Percentiles rank a stretch among this genome's conserved stretches.
These are phyloP conservation scores for Glycyrrhiza uralensis DNA, from an alignment of 306 rosid genomes.

Conservation along the genomic window DNA sequence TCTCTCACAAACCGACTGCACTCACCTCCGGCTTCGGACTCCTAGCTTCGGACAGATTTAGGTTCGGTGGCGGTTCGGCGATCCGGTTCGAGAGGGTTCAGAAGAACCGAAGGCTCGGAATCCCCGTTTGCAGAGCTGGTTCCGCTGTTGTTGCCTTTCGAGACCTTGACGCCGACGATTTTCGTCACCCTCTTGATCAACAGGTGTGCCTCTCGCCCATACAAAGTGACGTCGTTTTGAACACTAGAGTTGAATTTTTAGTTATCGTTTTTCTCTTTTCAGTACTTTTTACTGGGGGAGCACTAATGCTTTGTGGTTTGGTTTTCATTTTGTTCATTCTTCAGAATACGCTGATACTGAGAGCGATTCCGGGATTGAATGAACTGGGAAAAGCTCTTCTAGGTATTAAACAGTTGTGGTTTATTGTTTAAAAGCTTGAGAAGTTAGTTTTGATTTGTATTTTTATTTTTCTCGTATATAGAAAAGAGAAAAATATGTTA, in stretches of 20 bases:
- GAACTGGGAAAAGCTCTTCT: constrained; percentile 74
- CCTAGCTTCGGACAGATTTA: constrained; percentile 26
- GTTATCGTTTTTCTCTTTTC: neutral
- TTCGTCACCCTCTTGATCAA: constrained; percentile 91
- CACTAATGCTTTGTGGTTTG: constrained; percentile 3
- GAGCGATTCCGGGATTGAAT: constrained; percentile 89
- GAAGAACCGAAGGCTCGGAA: constrained; percentile 22
- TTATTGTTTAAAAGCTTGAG: neutral
- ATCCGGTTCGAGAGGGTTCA: constrained; percentile 21
- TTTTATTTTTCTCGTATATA: no score
- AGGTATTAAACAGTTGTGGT: constrained; percentile 41
- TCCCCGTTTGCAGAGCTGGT: constrained; percentile 52
- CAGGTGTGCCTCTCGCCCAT: constrained; percentile 45
- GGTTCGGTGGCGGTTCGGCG: constrained; percentile 12
- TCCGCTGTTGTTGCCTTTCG: constrained; percentile 64
- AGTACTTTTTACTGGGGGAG: neutral
- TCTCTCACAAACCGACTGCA: constrained; percentile 33
- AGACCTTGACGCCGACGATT: constrained; percentile 90
- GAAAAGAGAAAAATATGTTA: no score
- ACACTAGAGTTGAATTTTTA: neutral
- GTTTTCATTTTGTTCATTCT: neutral
- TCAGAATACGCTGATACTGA: constrained; percentile 87
- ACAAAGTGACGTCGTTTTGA: neutral
- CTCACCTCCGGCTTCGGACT: neutral
- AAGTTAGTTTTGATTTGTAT: no score